Evolutionary conservation across 441 rosid species (phyloP).

Genomic region (Eugenia klotzschiana): DNA sequence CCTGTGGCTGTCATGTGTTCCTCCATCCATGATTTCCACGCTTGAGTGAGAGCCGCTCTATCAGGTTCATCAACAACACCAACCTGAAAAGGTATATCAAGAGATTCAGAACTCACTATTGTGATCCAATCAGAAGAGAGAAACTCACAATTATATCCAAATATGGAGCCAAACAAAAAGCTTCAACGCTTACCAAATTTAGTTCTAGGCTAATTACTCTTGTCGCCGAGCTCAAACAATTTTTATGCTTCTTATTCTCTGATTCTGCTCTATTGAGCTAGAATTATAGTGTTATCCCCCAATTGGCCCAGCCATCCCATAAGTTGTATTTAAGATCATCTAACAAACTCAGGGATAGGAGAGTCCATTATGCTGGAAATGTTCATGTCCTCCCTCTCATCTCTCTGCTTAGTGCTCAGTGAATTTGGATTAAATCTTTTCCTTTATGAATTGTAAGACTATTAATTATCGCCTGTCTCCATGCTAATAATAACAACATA

Average conservation of each 20-base stretch:
- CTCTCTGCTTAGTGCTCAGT: not conserved
- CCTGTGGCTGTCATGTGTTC: constrained; percentile 64
- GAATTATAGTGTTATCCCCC: not conserved
- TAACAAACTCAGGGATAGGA: not conserved
- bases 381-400: not conserved
- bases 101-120: not conserved
- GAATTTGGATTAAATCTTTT: not conserved
- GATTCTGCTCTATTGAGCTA: not conserved
- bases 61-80: constrained; percentile 61
- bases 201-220: not conserved
- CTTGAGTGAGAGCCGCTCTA: constrained; percentile 46
- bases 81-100: constrained; percentile 21
- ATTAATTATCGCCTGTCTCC: not conserved
- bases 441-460: not conserved
- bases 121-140: not conserved
- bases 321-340: not conserved
- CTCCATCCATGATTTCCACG: constrained; percentile 95
- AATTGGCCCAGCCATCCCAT: not conserved
- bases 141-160: not conserved
- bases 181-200: not conserved
- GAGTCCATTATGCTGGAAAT: not conserved
- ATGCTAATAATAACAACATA: not conserved
- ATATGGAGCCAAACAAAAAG: not conserved
- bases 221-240: not conserved
- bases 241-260: not conserved